phyloP scores from a whole-genome alignment of 192 early-diverging fungal species.

The Linnemannia zychae region DNA sequence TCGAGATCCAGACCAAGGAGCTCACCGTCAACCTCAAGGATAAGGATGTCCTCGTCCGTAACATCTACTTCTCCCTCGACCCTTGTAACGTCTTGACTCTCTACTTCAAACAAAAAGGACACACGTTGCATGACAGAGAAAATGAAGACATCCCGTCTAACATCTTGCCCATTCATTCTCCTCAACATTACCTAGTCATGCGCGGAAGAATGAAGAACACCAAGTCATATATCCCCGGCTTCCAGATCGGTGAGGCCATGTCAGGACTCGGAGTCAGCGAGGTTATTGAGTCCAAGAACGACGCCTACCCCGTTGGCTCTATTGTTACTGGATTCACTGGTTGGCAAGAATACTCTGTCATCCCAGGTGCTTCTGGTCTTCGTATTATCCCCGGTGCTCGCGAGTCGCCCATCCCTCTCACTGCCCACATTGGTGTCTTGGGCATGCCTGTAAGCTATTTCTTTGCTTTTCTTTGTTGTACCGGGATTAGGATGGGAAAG shows the following conservation, averaged over 20 bases:
- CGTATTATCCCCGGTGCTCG: conserved; percentile 31
- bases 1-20: conserved; percentile 60
- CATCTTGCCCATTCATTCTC: background rate
- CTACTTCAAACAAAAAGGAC: no score
- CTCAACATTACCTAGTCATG: conserved; percentile 24
- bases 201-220: conserved; percentile 44
- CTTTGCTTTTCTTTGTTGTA: conserved; percentile 57
- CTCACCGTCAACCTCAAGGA: conserved; percentile 64
- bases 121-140: no score
- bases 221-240: conserved; percentile 40
- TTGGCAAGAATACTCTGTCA: conserved; percentile 59
- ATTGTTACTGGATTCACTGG: conserved; percentile 67
- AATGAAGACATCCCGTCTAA: no score
- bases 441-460: conserved; percentile 59
- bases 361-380: conserved; percentile 28
- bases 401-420: conserved; percentile 43
- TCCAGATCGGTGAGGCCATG: conserved; percentile 69
- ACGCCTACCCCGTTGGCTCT: conserved; percentile 71
- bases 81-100: conserved; percentile 74
- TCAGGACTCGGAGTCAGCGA: conserved; percentile 70
- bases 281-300: conserved; percentile 78
- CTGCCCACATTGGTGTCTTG: conserved; percentile 38
- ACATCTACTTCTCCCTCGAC: conserved; percentile 79
- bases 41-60: conserved; percentile 70
- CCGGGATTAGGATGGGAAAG: background rate